Percentiles rank a stretch among this genome's conserved stretches.
These are phyloP conservation scores for Schizophyllum amplum DNA, from an alignment of 1,284 basidiomycete species.

Conservation along the genomic window DNA sequence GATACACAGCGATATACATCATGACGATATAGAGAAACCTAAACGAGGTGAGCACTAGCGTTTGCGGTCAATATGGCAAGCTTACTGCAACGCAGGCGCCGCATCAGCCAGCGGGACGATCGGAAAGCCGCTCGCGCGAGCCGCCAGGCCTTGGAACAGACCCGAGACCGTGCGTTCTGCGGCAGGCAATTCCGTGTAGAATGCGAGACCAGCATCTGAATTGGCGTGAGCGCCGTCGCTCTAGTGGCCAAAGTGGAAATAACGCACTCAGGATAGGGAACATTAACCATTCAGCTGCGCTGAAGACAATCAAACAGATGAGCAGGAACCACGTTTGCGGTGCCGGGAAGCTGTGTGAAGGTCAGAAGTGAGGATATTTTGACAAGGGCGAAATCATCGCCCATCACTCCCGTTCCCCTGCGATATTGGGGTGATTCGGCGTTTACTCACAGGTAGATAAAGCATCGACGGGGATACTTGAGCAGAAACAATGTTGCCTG, in stretches of 20 bases:
- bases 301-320: conserved; percentile 37
- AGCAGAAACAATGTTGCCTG: conserved; percentile 72
- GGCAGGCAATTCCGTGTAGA: conserved; percentile 39
- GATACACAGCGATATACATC: conserved; percentile 56
- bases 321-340: conserved; percentile 80
- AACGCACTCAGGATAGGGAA: conserved; percentile 44
- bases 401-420: too few relatives aligned
- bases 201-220: conserved; percentile 31
- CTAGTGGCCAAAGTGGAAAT: too few relatives aligned
- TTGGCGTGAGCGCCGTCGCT: background rate
- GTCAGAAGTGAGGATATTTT: conserved; percentile 9
- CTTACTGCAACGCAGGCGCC: conserved; percentile 61
- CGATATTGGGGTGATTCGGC: background rate
- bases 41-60: background rate
- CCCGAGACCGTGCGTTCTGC: conserved; percentile 45
- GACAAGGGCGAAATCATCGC: too few relatives aligned
- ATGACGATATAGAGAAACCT: conserved; percentile 72
- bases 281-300: conserved; percentile 39
- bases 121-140: conserved; percentile 70
- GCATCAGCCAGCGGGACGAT: conserved; percentile 55
- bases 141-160: conserved; percentile 61
- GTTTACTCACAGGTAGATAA: background rate
- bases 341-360: conserved; percentile 48
- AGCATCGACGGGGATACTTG: conserved; percentile 67
- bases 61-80: conserved; percentile 3